Base-by-base conservation (phyloP, 805 yeast species). In the Saccharomyces paradoxus region DNA sequence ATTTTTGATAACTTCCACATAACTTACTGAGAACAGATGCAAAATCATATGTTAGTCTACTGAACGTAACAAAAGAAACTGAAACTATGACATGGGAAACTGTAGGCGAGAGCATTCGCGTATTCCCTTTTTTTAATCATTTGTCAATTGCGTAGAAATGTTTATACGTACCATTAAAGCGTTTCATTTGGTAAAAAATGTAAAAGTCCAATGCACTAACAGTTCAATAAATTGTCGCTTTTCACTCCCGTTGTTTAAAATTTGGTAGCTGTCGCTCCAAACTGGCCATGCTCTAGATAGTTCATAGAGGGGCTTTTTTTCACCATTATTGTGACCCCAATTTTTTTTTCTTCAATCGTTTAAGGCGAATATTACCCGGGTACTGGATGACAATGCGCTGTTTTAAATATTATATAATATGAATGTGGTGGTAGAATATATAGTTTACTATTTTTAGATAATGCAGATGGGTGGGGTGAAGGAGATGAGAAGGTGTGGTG, bases 1-100 rank as follows among this genome's bases (percentile, higher is more conserved):
- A 29, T 61, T 56, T n/a, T 58, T 50, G 12, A 66, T 37, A 4
- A 64, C 66, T 51, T 66, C 72, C 47, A 68, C 60, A 52, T 66
- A 68, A 1, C 66, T 60, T 1, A 67, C 64, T 49, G 49, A 54
- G 49, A 57, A 50, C 37, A 53, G 17, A 31, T 56, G 53, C 57
- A 58, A 54, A 4, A 54, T 53, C 58, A 55, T 14, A 8, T 8
- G 44, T 37, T 37, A 37, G 44, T 37, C 44, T 21, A 8, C 24
- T 17, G 44, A 17, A 37, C 5, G 17, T 37, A 9, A 21, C 4
- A n/a, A 17, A 37, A 4, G 7, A 31, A 31, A 31, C 12, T 14
- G 14, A 32, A 21, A 37, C 4, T 10, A 13, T 31, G n/a, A 14
- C 37, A 31, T 13, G 17, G 37, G 37, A 12, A 30, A 13, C n/a